phyloP scores from a whole-genome alignment of 331 rosid genomes.

The Acacia concinna region DNA sequence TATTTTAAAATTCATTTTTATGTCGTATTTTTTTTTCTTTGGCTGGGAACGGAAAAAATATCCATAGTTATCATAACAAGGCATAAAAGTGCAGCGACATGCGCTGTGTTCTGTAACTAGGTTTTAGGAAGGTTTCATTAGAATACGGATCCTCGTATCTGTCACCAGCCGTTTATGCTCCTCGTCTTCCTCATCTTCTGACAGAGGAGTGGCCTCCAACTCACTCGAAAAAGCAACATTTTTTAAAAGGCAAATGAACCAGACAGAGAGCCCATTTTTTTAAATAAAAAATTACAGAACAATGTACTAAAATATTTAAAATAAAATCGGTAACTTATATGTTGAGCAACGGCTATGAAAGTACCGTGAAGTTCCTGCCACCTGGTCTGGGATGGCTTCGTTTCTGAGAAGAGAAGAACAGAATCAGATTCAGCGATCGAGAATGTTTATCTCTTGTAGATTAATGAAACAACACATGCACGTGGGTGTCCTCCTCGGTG shows the following conservation, averaged over 20 bases:
- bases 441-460: background rate
- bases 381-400: background rate
- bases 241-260: background rate
- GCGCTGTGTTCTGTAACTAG: background rate
- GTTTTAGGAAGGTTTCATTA: background rate
- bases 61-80: background rate
- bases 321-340: background rate
- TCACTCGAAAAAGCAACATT: conserved; percentile 5
- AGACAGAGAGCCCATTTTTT: background rate
- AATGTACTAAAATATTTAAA: background rate
- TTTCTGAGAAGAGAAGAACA: background rate
- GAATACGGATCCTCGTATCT: background rate
- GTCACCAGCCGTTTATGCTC: conserved; percentile 2
- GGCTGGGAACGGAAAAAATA: background rate
- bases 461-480: conserved; percentile 14
- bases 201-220: conserved; percentile 22
- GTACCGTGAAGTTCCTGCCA: background rate
- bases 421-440: background rate
- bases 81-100: background rate
- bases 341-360: background rate
- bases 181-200: background rate
- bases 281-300: no score
- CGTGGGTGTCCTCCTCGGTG: conserved; percentile 27
- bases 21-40: no score
- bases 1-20: no score